Evolutionary conservation across 345 rosid genomes (phyloP), one percentile per base, ranked within the genome.

Genomic region (Eucalyptus pauciflora): DNA sequence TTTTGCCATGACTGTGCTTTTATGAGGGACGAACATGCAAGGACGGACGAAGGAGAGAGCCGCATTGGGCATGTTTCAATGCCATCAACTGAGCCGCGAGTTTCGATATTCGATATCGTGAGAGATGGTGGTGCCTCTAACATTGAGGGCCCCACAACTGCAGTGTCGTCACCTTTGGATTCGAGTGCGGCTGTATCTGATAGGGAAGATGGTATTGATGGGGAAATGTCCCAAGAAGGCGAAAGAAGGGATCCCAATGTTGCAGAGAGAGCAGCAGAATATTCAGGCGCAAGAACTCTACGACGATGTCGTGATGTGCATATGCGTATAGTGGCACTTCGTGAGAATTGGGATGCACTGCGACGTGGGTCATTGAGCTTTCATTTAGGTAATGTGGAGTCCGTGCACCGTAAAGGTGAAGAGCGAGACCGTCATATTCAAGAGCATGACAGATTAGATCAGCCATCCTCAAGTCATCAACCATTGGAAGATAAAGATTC

Each of bases 1-100:
- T 93, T 92, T 91, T 95, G 96, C 90, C 89, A 89, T 81, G 96
- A 95, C 37, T 95, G 96, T 89, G 69, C 91, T 51, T 85, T 94
- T 89, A 86, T 93, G 48, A 92, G 93, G 89, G 91, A 89, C 25
- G 93, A 93, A 86, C 95, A 93, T 49, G 87, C 90, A 3, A 86
- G 56, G 41, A 51, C 29, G 6, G 88, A 88, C 25, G 80, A 85
- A 58, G 92, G 92, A 88, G 91, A 91, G 52, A 86, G 64, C 80
- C 90, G 87, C 31, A 85, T 37, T 24, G 87, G 85, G 41, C 48
- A 64, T 89, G 37, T 90, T 48, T 87, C 37, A 17, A 62, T 81
- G 67, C 88, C 79, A 80, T 18, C 29, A 18, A 80, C 83, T 15
- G 51, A 85, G 29, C 31, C 51, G 2, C 46, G n/a, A 76, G 89